Conservation (phyloP, 2,329 filamentous ascomycete genomes). For the Scytalidium lignicola region DNA sequence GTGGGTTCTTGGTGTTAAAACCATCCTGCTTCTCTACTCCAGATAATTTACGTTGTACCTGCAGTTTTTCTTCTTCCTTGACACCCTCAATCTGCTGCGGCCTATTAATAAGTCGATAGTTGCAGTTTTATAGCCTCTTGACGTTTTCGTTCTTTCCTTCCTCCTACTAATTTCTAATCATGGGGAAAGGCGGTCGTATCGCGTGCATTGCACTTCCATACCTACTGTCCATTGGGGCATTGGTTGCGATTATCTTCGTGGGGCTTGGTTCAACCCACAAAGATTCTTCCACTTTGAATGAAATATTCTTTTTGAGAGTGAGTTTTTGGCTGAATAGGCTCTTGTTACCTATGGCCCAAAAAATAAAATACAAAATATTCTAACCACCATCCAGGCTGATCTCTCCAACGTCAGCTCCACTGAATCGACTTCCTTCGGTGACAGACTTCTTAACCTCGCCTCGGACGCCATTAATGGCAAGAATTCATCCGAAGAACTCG, state of each 20-base stretch:
- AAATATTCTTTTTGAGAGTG: conserved; percentile 2
- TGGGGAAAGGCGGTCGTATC: conserved; percentile 59
- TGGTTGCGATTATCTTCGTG: conserved; percentile 38
- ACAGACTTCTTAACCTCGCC: conserved; percentile 9
- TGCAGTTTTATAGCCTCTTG: too few species aligned
- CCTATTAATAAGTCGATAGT: too few species aligned
- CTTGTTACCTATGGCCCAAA: too few species aligned
- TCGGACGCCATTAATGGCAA: conserved; percentile 9
- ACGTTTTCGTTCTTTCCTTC: background rate
- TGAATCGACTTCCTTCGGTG: background rate
- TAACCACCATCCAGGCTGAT: background rate
- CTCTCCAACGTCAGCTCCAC: background rate
- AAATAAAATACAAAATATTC: background rate
- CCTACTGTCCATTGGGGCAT: conserved; percentile 52
- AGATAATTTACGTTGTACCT: too few species aligned
- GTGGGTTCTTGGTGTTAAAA: too few species aligned
- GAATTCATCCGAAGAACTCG: conserved; percentile 14
- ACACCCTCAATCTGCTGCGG: too few species aligned
- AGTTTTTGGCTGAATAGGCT: background rate
- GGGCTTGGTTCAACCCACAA: background rate
- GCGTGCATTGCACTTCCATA: conserved; percentile 62
- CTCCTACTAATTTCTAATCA: conserved; percentile 26
- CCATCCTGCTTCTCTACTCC: too few species aligned
- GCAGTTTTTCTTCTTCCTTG: too few species aligned
- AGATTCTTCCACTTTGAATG: background rate